Evolutionary conservation across 306 rosid species (phyloP), one percentile per base, ranked within the genome.

Genomic region (Potentilla sterilis): DNA sequence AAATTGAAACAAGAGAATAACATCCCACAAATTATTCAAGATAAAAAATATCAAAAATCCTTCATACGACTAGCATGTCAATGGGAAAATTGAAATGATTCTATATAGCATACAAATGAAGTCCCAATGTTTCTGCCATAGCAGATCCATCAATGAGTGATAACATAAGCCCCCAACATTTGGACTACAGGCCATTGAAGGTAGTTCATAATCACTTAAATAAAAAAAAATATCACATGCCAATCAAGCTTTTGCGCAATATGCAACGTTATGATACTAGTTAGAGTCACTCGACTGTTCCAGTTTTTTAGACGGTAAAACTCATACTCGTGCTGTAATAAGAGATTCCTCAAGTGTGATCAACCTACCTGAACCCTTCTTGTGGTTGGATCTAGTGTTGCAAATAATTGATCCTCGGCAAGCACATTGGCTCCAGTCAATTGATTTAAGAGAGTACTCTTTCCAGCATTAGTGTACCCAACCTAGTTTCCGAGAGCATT

Each of bases 401-500:
- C 99, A 87, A 95, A 95, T 82, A 90, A 83, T 81, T 84, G 86
- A 84, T 95, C 97, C 93, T 95, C 99, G 0, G 98, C 93, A 80
- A 92, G 91, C 81, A 92, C 99, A 81, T 85, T 87, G 73, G 97
- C 97, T 82, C 98, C 99, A 54, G 98, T 92, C 84, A 92, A 88
- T 57, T 74, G 99, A 84, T 95, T 95, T 70, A 92, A 79, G 77
- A 95, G 96, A 12, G 99, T 95, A 75, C 99, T 95, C 91, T 95
- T 95, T 61, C 99, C 97, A 78, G 99, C 97, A 87, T 95, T 95
- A 46, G 99, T 95, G 86, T 95, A 95, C 37, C 99, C 99, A 78
- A 92, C 99, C 99, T 95, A 74, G 47, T 85, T 77, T 52, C 75
- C 64, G 44, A 43, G 69, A 81, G 66, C 69, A 55, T 47, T 57